Percentiles rank a stretch among this genome's conserved stretches.
phyloP scores from a whole-genome alignment of 768 basidiomycete genomes.

The Auriculariales sp. region DNA sequence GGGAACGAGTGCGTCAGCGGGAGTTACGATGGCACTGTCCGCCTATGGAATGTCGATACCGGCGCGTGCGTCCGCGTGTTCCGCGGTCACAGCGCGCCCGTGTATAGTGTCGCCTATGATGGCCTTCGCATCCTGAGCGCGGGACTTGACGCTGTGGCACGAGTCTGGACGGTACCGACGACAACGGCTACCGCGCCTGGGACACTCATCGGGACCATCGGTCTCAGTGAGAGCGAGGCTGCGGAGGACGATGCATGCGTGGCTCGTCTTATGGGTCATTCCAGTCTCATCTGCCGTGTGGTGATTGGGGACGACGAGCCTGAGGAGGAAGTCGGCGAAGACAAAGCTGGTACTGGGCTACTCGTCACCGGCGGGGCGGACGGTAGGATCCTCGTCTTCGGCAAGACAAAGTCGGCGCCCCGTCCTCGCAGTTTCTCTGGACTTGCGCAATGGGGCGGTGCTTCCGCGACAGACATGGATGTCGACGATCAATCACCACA shows the following conservation, averaged over 20 bases:
- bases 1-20: constrained; percentile 79
- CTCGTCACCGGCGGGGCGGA: constrained; percentile 82
- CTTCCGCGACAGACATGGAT: too few species aligned
- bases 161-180: constrained; percentile 84
- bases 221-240: constrained; percentile 15
- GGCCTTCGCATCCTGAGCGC: constrained; percentile 72
- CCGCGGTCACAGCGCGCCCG: constrained; percentile 71
- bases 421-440: too few species aligned
- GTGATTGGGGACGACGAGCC: constrained; percentile 47
- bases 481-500: too few species aligned
- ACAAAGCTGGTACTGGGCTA: constrained; percentile 47
- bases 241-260: constrained; percentile 67
- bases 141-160: constrained; percentile 83
- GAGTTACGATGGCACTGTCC: constrained; percentile 81
- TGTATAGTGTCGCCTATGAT: constrained; percentile 86
- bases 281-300: constrained; percentile 81
- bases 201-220: not conserved
- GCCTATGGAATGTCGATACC: constrained; percentile 87
- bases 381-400: constrained; percentile 68
- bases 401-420: too few species aligned
- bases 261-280: constrained; percentile 82
- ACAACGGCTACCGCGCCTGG: constrained; percentile 54
- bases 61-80: constrained; percentile 77
- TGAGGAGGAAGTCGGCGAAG: too few species aligned
- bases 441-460: too few species aligned